phyloP scores from a whole-genome alignment of 495 filamentous ascomycete genomes.

The Aspergillus indologenus region DNA sequence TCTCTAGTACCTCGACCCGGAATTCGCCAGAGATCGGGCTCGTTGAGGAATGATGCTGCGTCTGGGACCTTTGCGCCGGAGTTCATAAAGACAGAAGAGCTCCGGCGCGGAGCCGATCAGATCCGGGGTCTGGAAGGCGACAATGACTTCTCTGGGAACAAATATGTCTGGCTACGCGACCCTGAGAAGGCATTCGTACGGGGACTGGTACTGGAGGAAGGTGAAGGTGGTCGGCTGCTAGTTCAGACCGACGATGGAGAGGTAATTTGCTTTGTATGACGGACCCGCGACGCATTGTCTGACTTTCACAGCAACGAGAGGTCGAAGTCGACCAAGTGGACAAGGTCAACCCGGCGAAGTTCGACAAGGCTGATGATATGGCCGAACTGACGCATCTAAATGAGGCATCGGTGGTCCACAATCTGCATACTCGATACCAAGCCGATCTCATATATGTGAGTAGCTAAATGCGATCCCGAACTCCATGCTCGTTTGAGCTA shows the following conservation, averaged over 20 bases:
- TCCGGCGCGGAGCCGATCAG: constrained; percentile 60
- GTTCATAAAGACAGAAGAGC: constrained; percentile 85
- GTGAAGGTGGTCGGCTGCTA: constrained; percentile 60
- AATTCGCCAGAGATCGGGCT: constrained; percentile 55
- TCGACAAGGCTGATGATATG: constrained; percentile 99
- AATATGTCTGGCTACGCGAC: constrained; percentile 96
- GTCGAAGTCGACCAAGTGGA: constrained; percentile 83
- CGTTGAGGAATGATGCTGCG: constrained; percentile 52
- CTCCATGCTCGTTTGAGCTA: neutral
- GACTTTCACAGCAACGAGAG: constrained; percentile 67
- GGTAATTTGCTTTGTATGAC: constrained; percentile 45
- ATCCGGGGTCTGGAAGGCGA: constrained; percentile 84
- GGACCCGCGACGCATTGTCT: constrained; percentile 9
- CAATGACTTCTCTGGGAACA: constrained; percentile 97
- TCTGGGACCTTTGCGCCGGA: constrained; percentile 87
- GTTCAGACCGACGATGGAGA: constrained; percentile 94
- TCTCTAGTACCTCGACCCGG: constrained; percentile 23
- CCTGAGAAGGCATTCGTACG: constrained; percentile 82
- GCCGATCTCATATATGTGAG: constrained; percentile 88
- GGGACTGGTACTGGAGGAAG: constrained; percentile 85
- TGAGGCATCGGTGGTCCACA: constrained; percentile 96
- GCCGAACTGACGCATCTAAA: constrained; percentile 97
- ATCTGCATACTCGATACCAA: constrained; percentile 89
- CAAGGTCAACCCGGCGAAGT: constrained; percentile 99
- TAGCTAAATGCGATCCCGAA: constrained; percentile 11